These are phyloP conservation scores for Cymbopogon citratus DNA, from an alignment of 176 grass and related monocot genomes.

Conservation along the genomic window DNA sequence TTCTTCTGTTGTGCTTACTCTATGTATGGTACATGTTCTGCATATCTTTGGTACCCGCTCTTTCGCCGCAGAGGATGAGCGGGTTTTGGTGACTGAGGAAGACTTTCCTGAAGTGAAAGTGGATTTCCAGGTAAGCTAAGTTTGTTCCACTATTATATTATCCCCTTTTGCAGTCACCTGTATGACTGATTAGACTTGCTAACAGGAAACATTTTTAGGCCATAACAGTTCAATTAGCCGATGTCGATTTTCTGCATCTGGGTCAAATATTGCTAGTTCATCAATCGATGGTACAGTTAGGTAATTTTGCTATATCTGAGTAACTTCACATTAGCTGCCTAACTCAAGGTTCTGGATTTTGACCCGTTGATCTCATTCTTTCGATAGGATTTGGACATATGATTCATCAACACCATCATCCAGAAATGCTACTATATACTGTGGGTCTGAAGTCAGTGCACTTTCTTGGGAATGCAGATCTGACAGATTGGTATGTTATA, in stretches of 20 bases:
- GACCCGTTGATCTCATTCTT: conserved; percentile 17
- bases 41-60: conserved; percentile 4
- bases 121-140: conserved; percentile 71
- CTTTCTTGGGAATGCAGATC: conserved; percentile 99
- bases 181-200: conserved; percentile 45
- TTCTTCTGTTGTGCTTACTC: conserved; percentile 1
- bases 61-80: conserved; percentile 40
- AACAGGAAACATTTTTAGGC: conserved; percentile 98
- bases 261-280: conserved; percentile 89
- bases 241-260: conserved; percentile 93
- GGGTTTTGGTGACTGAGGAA: conserved; percentile 55
- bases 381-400: conserved; percentile 87
- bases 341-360: conserved; percentile 26
- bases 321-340: conserved; percentile 19
- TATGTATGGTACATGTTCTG: not conserved
- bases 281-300: conserved; percentile 93
- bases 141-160: conserved; percentile 9
- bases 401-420: conserved; percentile 88
- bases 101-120: conserved; percentile 93
- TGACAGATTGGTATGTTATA: conserved; percentile 75
- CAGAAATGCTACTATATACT: conserved; percentile 97
- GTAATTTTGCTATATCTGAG: conserved; percentile 43
- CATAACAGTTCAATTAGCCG: conserved; percentile 90
- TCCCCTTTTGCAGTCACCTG: conserved; percentile 7
- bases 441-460: conserved; percentile 83